Base-by-base conservation (phyloP, 2,329 filamentous ascomycete genomes). In the Fusarium sp. region DNA sequence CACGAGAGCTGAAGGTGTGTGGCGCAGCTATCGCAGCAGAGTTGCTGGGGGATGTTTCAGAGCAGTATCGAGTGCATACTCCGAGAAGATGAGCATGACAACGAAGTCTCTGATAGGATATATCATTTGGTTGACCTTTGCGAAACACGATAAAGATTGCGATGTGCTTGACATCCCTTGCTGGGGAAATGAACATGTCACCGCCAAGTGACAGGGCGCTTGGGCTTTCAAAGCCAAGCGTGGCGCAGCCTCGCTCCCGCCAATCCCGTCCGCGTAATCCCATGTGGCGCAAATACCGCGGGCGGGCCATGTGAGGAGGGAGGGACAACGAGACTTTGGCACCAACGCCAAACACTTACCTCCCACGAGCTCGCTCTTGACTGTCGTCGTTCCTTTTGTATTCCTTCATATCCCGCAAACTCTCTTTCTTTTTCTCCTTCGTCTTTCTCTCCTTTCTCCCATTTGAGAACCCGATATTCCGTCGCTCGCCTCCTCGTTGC, bases 231-330 rank as follows among this genome's bases (percentile, higher is more conserved):
- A 32, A 65, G 71, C 71, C 69, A 73, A 75, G 70, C 41, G 73
- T 75, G 74, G 74, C 74, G 74, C 74, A 76, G 74, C 64, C 41
- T 34, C 28, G 19, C 38, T 24, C 55, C 34, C 15, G 65, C 58
- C 67, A 68, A 69, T 54, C 13, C 43, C 25, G 38, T 62, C 69
- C 69, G 61, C 72, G 71, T 72, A 68, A 68, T 70, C 59, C 44
- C 38, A 26, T 70, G 69, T 71, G 69, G 69, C 69, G 65, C 19
- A 19, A 19, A 19, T 47, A 6, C 31, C 12, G 38, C 47, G 40
- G 42, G 35, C 52, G 44, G 67, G 41, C 60, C 64, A 71, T 70
- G 65, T 70, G 67, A 71, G 19, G 19, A 19, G 19, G 19, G 69
- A 70, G 65, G 48, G 40, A 48, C 64, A 67, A 51, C 40, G 44